phyloP scores from a whole-genome alignment of 2,329 filamentous ascomycete species.

The Dactylellina parvicollis region DNA sequence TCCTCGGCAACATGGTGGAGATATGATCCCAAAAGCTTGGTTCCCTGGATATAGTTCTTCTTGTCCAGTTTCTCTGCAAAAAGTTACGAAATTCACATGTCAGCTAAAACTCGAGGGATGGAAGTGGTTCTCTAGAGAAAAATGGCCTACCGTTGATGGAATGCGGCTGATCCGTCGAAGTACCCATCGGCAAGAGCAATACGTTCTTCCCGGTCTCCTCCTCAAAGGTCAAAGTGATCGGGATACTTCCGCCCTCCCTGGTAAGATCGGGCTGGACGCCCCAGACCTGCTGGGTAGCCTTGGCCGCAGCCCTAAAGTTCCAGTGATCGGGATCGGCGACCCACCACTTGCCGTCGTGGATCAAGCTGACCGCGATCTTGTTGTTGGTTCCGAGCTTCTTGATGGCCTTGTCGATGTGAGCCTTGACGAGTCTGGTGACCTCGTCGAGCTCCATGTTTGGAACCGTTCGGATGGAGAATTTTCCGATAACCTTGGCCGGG shows the following conservation, averaged over 20 bases:
- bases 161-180: constrained; percentile 94
- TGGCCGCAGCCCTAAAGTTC: constrained; percentile 95
- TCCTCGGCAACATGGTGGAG: constrained; percentile 96
- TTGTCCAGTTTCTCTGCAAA: constrained; percentile 72
- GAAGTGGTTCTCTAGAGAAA: too few relatives aligned
- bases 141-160: constrained; percentile 90
- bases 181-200: constrained; percentile 93
- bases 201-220: constrained; percentile 98
- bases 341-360: constrained; percentile 99
- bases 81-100: constrained; percentile 11
- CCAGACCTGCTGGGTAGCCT: constrained; percentile 96
- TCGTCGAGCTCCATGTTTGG: constrained; percentile 94
- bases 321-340: constrained; percentile 96
- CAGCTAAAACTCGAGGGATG: not conserved
- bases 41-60: constrained; percentile 97
- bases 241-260: constrained; percentile 94
- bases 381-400: constrained; percentile 92
- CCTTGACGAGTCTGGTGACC: constrained; percentile 85
- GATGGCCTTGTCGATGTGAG: constrained; percentile 84
- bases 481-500: constrained; percentile 95
- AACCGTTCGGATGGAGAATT: constrained; percentile 97
- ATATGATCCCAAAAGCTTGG: constrained; percentile 93
- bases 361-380: constrained; percentile 79
- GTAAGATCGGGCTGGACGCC: constrained; percentile 94
- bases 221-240: constrained; percentile 96